Base-by-base conservation (phyloP, 441 rosid species). In the Erysimum pusillum region DNA sequence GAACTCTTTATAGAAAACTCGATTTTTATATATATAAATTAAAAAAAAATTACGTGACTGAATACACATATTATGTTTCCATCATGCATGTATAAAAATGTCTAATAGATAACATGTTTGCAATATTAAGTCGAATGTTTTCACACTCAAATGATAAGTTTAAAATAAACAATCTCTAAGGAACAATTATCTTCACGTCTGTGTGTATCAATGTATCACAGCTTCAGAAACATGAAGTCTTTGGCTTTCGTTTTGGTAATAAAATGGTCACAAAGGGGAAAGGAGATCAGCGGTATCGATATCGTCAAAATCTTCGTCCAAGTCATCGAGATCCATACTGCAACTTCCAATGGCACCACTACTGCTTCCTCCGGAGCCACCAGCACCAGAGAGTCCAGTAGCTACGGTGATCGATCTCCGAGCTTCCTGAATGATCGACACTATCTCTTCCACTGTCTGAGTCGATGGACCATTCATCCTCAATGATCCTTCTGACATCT, bases 401-500 rank as follows among this genome's bases (percentile, higher is more conserved):
- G 48, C 71, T 60, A 13, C 63, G 1, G 31, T 56, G 42, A 67
- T 46, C 1, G 69, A 7, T 54, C 63, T 79, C 14, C 75, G 61
- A 67, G 79, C 82, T 67, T 79, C 82, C 62, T 79, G 75, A 17
- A 74, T 20, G 38, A 79, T 69, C 75, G 22, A 74, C n/a, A 46
- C 44, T 6, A 79, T 69, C 75, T 79, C 82, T 61, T 74, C 78
- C 49, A 62, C 74, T 39, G 79, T 61, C 39, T 79, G 82, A 52
- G 56, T 17, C 11, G 69, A 45, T 4, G 79, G 75, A 25, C 51
- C 57, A 48, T 63, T 77, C 67, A 57, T 57, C 67, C 34, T 74
- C 79, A 32, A 6, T 79, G 79, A 28, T 70, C 42, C 72, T 79
- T 89, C 96, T 0, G 90, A 90, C 76, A 88, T 84, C 67, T 90